These are phyloP conservation scores for Climacium dendroides DNA, from an alignment of 225 moss, liverwort and hornwort species.

Conservation along the genomic window DNA sequence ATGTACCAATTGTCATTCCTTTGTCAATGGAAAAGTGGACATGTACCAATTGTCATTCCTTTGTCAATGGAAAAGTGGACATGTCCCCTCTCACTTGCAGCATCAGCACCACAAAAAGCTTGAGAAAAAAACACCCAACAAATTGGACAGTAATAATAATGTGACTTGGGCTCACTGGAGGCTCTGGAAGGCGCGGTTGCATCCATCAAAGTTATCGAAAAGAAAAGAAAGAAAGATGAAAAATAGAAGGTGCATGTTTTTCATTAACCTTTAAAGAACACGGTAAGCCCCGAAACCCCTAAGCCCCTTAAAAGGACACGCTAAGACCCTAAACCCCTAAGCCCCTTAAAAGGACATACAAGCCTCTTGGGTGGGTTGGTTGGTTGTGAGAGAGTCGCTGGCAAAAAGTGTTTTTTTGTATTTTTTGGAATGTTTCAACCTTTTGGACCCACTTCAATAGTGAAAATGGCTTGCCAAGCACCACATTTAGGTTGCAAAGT, in stretches of 20 bases:
- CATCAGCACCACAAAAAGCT: neutral
- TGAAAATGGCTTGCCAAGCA: neutral
- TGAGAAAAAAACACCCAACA: neutral
- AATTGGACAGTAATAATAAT: neutral
- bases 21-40: neutral
- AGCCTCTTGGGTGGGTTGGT: neutral
- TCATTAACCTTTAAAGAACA: neutral
- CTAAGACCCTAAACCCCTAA: too few relatives aligned
- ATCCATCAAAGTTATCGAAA: neutral
- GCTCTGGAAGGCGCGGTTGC: neutral
- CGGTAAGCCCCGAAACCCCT: neutral
- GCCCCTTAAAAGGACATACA: too few relatives aligned
- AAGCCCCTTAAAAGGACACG: too few relatives aligned
- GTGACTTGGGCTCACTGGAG: too few relatives aligned
- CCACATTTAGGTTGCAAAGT: rapidly evolving
- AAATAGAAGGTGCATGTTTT: neutral
- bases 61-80: neutral
- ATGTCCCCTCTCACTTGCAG: neutral
- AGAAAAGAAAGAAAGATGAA: neutral
- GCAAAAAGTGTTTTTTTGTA: neutral
- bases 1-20: neutral
- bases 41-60: neutral
- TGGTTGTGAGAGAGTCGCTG: neutral
- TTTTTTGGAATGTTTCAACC: neutral
- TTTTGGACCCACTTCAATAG: neutral